phyloP scores from a whole-genome alignment of 345 rosid species.

The Corymbia maculata region DNA sequence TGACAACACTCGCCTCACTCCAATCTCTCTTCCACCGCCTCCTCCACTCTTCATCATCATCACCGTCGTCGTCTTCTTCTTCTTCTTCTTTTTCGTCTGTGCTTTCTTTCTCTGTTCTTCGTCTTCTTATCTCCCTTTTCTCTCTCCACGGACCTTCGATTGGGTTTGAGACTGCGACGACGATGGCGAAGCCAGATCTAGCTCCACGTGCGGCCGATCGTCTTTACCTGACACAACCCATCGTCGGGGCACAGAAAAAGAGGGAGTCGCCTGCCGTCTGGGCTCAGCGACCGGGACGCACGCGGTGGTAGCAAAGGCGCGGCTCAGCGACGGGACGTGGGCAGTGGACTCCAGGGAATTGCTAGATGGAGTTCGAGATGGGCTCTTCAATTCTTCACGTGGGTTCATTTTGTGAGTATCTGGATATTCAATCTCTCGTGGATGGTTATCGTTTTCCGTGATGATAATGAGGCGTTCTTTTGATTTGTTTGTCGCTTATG shows the following conservation, averaged over 20 bases:
- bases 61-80: rapidly evolving
- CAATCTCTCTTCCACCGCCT: background rate
- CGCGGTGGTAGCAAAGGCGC: background rate
- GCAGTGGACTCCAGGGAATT: background rate
- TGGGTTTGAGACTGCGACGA: background rate
- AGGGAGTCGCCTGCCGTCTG: background rate
- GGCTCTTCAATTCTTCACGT: background rate
- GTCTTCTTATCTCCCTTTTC: background rate
- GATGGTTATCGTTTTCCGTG: background rate
- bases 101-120: background rate
- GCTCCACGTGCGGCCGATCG: background rate
- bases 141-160: background rate
- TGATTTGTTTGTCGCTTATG: background rate
- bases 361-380: background rate
- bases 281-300: background rate
- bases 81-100: background rate
- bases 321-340: background rate
- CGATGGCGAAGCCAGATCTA: background rate
- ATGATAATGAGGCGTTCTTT: background rate
- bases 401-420: background rate
- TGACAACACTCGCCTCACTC: background rate
- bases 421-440: background rate
- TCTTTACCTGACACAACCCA: background rate
- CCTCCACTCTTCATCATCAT: background rate
- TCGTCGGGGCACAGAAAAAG: background rate